Percentiles rank a stretch among this genome's conserved stretches.
phyloP scores from a whole-genome alignment of 495 filamentous ascomycete genomes.

The Hypoxylon lienhwacheense region DNA sequence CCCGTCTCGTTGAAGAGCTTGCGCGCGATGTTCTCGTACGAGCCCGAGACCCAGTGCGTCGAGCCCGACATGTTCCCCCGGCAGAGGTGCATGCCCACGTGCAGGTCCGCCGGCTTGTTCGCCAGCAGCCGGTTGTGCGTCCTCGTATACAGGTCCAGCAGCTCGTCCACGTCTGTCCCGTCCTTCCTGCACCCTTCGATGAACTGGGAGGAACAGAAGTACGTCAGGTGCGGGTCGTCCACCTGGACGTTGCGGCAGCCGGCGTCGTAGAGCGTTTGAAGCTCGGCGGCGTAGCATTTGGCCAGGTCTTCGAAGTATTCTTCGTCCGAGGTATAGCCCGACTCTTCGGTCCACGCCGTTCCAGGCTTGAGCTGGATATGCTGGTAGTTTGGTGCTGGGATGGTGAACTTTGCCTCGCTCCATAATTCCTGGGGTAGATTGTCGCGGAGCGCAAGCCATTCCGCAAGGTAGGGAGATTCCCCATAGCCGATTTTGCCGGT shows the following conservation, averaged over 20 bases:
- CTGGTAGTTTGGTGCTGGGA: conserved; percentile 70
- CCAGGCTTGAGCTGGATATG: conserved; percentile 72
- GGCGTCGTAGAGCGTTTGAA: conserved; percentile 69
- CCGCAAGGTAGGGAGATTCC: conserved; percentile 67
- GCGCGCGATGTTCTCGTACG: conserved; percentile 75
- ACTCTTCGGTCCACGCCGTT: conserved; percentile 63
- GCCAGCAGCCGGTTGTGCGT: conserved; percentile 75
- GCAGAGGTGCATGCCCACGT: conserved; percentile 75
- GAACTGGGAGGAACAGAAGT: conserved; percentile 79
- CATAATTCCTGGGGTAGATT: conserved; percentile 59
- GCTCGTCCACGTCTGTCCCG: conserved; percentile 60
- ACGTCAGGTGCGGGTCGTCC: conserved; percentile 73
- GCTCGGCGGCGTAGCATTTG: conserved; percentile 66
- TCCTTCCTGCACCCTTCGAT: conserved; percentile 62
- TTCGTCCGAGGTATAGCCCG: conserved; percentile 63
- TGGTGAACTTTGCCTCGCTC: conserved; percentile 68
- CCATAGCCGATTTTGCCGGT: conserved; percentile 72
- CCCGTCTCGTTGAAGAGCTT: conserved; percentile 77
- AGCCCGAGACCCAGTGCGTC: conserved; percentile 75
- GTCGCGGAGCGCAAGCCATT: conserved; percentile 65
- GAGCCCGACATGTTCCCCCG: conserved; percentile 77
- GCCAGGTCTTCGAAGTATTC: conserved; percentile 76
- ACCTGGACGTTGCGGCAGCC: conserved; percentile 74
- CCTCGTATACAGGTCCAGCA: conserved; percentile 71
- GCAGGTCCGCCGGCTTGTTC: conserved; percentile 63